Evolutionary conservation across 371 early-diverging fungal species (phyloP).

Genomic region (Lichtheimia ramosa): DNA sequence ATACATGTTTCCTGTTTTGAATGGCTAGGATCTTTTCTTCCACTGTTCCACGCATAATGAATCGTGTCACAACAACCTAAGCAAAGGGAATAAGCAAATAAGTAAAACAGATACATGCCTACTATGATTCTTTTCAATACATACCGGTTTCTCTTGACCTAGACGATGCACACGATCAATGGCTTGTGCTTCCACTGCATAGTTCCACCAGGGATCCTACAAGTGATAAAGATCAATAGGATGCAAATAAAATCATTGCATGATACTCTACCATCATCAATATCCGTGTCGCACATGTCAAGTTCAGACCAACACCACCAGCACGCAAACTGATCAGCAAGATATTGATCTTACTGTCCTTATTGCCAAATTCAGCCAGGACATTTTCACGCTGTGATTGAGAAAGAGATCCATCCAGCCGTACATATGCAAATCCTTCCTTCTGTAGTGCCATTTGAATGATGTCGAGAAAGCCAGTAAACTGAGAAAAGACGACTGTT

Average conservation of each 20-base stretch:
- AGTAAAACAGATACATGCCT: not conserved
- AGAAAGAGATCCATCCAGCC: conserved; percentile 71
- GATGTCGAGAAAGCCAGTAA: conserved; percentile 74
- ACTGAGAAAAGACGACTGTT: conserved; percentile 86
- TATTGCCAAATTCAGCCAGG: conserved; percentile 51
- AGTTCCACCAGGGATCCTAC: conserved; percentile 89
- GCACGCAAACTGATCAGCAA: conserved; percentile 85
- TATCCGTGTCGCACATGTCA: conserved; percentile 79
- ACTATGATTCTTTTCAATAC: not conserved
- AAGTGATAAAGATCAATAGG: not conserved
- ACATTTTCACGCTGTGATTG: conserved; percentile 64
- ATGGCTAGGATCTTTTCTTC: conserved; percentile 70
- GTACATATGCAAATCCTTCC: conserved; percentile 53
- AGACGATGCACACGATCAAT: conserved; percentile 88
- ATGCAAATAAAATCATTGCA: not conserved
- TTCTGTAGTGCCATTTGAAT: conserved; percentile 56
- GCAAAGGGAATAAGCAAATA: not conserved
- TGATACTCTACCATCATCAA: conserved; percentile 56
- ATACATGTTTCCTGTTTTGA: conserved; percentile 58
- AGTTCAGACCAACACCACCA: conserved; percentile 88
- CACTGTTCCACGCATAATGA: conserved; percentile 56
- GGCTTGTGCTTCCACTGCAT: conserved; percentile 78
- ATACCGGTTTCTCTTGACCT: conserved; percentile 65
- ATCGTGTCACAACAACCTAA: conserved; percentile 59
- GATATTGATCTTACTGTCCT: conserved; percentile 46